Conservation (phyloP, 495 filamentous ascomycete species). For the Lindgomyces ingoldianus region DNA sequence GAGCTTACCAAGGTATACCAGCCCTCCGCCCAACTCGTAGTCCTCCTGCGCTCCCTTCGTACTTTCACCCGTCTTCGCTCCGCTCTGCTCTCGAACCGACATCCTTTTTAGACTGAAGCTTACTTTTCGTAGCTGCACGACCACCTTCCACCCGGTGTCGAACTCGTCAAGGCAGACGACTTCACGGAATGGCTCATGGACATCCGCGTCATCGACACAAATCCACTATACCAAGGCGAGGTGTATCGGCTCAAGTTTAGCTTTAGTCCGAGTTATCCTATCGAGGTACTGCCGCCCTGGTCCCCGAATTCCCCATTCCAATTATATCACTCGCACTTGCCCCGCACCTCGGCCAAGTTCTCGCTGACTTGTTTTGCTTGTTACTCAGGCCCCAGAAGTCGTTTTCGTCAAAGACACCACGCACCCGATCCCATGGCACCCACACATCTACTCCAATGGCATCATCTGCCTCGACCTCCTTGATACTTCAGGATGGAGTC, state of each 20-base stretch:
- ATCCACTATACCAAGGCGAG: constrained; percentile 82
- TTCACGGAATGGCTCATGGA: constrained; percentile 92
- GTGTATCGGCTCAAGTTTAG: constrained; percentile 83
- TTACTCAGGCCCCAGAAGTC: constrained; percentile 85
- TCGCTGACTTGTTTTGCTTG: neutral
- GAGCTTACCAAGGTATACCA: constrained; percentile 33
- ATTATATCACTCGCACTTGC: neutral
- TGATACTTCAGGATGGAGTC: constrained; percentile 84
- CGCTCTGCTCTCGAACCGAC: too few species aligned
- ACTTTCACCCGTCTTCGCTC: too few species aligned
- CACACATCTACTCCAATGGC: constrained; percentile 96
- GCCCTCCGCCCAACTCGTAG: too few species aligned
- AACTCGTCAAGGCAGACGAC: constrained; percentile 74
- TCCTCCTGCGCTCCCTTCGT: neutral
- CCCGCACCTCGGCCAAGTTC: neutral
- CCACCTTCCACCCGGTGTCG: constrained; percentile 63
- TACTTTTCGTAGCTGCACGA: constrained; percentile 39
- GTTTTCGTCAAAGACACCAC: constrained; percentile 70
- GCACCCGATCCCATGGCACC: constrained; percentile 88
- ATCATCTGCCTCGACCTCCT: constrained; percentile 97
- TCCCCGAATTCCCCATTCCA: neutral
- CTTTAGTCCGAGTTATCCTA: constrained; percentile 83
- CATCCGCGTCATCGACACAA: constrained; percentile 84
- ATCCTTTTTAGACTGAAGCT: too few species aligned
- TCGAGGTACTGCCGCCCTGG: constrained; percentile 51